phyloP scores from a whole-genome alignment of 495 filamentous ascomycete genomes.

The Penicillium bovifimosum region DNA sequence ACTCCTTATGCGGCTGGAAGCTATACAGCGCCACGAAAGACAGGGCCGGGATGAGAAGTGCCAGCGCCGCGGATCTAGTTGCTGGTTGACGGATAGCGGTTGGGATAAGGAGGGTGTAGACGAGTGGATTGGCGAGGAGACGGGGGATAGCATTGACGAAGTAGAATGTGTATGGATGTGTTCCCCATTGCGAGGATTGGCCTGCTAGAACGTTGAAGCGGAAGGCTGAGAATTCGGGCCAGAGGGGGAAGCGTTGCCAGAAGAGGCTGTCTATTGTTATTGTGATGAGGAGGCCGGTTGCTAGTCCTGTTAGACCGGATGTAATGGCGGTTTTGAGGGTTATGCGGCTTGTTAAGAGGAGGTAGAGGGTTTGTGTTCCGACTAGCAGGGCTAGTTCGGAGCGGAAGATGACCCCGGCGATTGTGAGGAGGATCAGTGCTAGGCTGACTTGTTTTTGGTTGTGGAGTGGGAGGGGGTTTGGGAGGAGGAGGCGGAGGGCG shows the following conservation, averaged over 20 bases:
- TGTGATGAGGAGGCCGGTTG: slow-evolving; percentile 55
- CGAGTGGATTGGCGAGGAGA: slow-evolving; percentile 74
- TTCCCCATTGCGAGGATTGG: slow-evolving; percentile 79
- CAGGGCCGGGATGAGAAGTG: slow-evolving; percentile 60
- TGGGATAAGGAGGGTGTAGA: slow-evolving; percentile 58
- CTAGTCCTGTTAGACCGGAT: slow-evolving; percentile 61
- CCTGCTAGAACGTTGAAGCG: slow-evolving; percentile 75
- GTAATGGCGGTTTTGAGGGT: slow-evolving; percentile 55
- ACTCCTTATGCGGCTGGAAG: slow-evolving; percentile 88
- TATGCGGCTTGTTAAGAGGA: slow-evolving; percentile 52
- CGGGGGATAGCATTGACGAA: slow-evolving; percentile 76
- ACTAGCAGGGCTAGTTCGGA: slow-evolving; percentile 86
- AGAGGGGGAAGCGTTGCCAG: slow-evolving; percentile 74
- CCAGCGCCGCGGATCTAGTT: slow-evolving; percentile 39
- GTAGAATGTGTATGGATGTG: slow-evolving; percentile 78
- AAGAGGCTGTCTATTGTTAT: slow-evolving; percentile 67
- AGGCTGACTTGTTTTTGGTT: slow-evolving; percentile 41
- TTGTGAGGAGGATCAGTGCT: slow-evolving; percentile 68
- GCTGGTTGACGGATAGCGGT: slow-evolving; percentile 52
- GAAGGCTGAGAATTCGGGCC: slow-evolving; percentile 89
- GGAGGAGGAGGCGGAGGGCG: slow-evolving; percentile 66
- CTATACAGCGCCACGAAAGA: slow-evolving; percentile 77
- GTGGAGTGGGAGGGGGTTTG: slow-evolving; percentile 32
- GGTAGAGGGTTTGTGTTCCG: slow-evolving; percentile 35
- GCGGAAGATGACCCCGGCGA: slow-evolving; percentile 82